Conservation (phyloP, 129 eudicot species). For the Tagetes patula region DNA sequence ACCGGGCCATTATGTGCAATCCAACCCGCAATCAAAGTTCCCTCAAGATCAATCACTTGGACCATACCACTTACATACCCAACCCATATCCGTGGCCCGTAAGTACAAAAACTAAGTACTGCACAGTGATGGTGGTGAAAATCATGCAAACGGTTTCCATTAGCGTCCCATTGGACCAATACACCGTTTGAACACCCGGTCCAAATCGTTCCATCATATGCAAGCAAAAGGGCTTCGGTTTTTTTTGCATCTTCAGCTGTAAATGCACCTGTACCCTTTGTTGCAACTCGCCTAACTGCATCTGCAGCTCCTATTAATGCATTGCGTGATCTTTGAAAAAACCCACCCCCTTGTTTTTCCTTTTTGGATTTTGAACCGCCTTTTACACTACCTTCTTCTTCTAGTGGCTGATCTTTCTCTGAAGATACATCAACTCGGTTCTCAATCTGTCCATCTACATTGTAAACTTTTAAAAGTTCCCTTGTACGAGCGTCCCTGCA, state of each 20-base stretch:
- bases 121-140: slow-evolving; percentile 77
- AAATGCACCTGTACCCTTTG: slow-evolving; percentile 84
- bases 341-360: slow-evolving; percentile 73
- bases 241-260: slow-evolving; percentile 71
- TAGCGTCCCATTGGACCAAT: slow-evolving; percentile 91
- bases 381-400: slow-evolving; percentile 79
- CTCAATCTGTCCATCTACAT: slow-evolving; percentile 84
- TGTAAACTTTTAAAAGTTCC: slow-evolving; percentile 84
- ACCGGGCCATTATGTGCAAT: slow-evolving; percentile 88
- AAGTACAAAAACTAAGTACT: slow-evolving; percentile 75
- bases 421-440: slow-evolving; percentile 71
- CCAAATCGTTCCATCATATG: slow-evolving; percentile 87
- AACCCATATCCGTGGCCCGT: slow-evolving; percentile 77
- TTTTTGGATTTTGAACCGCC: slow-evolving; percentile 65
- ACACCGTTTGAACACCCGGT: slow-evolving; percentile 86
- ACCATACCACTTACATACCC: slow-evolving; percentile 93
- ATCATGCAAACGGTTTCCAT: slow-evolving; percentile 81
- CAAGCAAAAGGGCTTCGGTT: slow-evolving; percentile 79
- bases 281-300: slow-evolving; percentile 97
- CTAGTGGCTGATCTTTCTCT: slow-evolving; percentile 64
- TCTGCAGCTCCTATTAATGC: slow-evolving; percentile 99
- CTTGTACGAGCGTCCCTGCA: slow-evolving; percentile 97
- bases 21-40: slow-evolving; percentile 76
- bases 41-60: slow-evolving; percentile 79
- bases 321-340: slow-evolving; percentile 85